Percentiles rank a stretch among this genome's conserved stretches.
These are phyloP conservation scores for Poa annua DNA, from an alignment of 176 grass and related monocot species.

Conservation along the genomic window DNA sequence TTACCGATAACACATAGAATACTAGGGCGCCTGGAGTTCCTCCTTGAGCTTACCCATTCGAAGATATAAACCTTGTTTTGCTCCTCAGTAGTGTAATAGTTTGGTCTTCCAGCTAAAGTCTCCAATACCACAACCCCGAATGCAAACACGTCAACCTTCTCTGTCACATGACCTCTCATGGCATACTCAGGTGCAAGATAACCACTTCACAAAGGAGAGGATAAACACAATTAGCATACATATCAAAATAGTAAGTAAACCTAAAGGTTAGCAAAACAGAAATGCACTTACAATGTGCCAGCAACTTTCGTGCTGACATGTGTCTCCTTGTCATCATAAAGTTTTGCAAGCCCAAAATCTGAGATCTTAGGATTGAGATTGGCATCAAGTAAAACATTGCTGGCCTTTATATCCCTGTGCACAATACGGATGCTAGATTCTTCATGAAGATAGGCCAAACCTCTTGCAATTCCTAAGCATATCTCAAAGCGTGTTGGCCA, in stretches of 20 bases:
- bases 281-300: slow-evolving; percentile 68
- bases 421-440: slow-evolving; percentile 66
- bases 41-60: not conserved
- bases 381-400: slow-evolving; percentile 68
- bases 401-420: slow-evolving; percentile 84
- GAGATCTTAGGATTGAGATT: slow-evolving; percentile 77
- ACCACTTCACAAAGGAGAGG: slow-evolving; percentile 51
- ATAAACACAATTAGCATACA: not conserved
- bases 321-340: slow-evolving; percentile 69
- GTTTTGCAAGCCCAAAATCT: slow-evolving; percentile 78
- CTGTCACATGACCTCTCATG: slow-evolving; percentile 86
- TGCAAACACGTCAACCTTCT: slow-evolving; percentile 79
- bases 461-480: slow-evolving; percentile 69
- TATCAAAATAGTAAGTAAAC: not conserved
- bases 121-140: slow-evolving; percentile 64
- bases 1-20: not conserved
- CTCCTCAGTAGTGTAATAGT: slow-evolving; percentile 9
- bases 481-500: slow-evolving; percentile 67
- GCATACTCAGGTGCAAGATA: slow-evolving; percentile 89
- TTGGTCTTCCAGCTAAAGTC: slow-evolving; percentile 23
- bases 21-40: not conserved
- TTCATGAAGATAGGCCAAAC: slow-evolving; percentile 74
- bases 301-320: slow-evolving; percentile 79
- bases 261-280: not conserved
- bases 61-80: slow-evolving; percentile 21